A percentile compares a stretch with the other conserved stretches of the same genome.
phyloP scores from a whole-genome alignment of 805 yeast species.

The Candida ovalis region DNA sequence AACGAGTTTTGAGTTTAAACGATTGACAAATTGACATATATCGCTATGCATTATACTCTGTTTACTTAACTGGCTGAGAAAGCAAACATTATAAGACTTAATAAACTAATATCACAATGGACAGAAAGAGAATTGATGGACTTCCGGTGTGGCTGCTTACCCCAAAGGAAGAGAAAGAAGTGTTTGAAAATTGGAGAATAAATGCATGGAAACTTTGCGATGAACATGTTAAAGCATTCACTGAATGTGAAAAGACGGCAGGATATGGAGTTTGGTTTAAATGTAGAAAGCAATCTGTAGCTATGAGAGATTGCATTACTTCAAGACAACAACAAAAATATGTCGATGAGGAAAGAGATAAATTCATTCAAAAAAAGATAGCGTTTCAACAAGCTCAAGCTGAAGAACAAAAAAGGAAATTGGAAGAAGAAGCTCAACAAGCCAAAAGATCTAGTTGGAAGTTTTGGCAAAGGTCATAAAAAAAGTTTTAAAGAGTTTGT shows the following conservation, averaged over 20 bases:
- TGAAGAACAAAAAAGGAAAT: conserved; percentile 6
- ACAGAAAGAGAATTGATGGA: conserved; percentile 30
- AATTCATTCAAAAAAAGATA: conserved; percentile 55
- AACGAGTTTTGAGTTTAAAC: too few species aligned
- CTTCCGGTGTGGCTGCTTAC: conserved; percentile 75
- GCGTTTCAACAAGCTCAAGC: conserved; percentile 31
- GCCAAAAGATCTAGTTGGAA: conserved; percentile 7
- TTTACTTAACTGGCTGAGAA: too few species aligned
- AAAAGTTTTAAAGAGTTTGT: not conserved
- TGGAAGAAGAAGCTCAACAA: conserved; percentile 1
- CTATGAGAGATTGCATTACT: conserved; percentile 60
- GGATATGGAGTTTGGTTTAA: conserved; percentile 66
- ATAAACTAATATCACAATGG: conserved; percentile 11
- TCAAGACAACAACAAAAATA: conserved; percentile 57
- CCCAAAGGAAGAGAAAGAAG: conserved; percentile 72
- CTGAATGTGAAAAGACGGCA: conserved; percentile 58
- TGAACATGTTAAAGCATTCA: conserved; percentile 62
- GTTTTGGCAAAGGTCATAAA: conserved; percentile 2
- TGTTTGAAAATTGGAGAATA: conserved; percentile 66
- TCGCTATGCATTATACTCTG: too few species aligned
- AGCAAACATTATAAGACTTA: not conserved
- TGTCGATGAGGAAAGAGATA: conserved; percentile 67
- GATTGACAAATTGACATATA: too few species aligned
- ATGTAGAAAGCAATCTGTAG: conserved; percentile 56
- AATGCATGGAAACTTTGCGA: conserved; percentile 65